Conservation (phyloP, 805 yeast species). For the Torulaspora microellipsoides region DNA sequence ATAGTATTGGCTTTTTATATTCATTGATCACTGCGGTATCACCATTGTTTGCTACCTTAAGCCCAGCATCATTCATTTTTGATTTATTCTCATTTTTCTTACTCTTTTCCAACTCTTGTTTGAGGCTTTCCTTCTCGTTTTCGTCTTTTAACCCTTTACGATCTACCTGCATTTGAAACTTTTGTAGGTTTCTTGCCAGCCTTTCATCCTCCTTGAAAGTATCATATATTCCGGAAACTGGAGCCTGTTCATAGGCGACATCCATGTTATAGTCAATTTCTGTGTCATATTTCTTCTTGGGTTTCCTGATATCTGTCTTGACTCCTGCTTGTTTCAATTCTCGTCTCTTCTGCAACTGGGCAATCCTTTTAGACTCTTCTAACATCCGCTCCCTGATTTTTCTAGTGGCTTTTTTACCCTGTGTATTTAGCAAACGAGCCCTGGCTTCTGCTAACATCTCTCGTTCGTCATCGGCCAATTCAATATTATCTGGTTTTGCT, state of each 20-base stretch:
- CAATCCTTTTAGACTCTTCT: slow-evolving; percentile 70
- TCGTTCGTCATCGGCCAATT: slow-evolving; percentile 78
- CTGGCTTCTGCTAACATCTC: slow-evolving; percentile 95
- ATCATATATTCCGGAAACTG: slow-evolving; percentile 66
- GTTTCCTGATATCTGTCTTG: slow-evolving; percentile 44
- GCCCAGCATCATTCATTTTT: background rate
- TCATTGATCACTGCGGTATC: slow-evolving; percentile 15
- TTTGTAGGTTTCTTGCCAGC: slow-evolving; percentile 37
- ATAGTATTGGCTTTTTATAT: slow-evolving; percentile 27
- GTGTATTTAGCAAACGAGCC: slow-evolving; percentile 85
- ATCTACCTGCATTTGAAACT: slow-evolving; percentile 44
- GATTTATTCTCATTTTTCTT: slow-evolving; percentile 13
- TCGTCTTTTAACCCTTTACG: slow-evolving; percentile 41
- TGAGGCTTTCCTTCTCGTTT: slow-evolving; percentile 16
- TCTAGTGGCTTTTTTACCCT: slow-evolving; percentile 90
- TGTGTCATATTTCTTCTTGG: slow-evolving; percentile 49
- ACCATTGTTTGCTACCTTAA: slow-evolving; percentile 11
- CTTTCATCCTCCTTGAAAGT: slow-evolving; percentile 50
- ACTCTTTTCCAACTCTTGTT: slow-evolving; percentile 31
- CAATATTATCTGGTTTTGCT: slow-evolving; percentile 75
- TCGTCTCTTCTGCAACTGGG: slow-evolving; percentile 72
- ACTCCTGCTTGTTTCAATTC: slow-evolving; percentile 80
- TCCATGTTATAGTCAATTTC: slow-evolving; percentile 81
- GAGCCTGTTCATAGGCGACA: slow-evolving; percentile 70
- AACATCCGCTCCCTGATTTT: slow-evolving; percentile 81